Evolutionary conservation across 768 basidiomycete species (phyloP).

Genomic region (Rhodotorula diobovata): DNA sequence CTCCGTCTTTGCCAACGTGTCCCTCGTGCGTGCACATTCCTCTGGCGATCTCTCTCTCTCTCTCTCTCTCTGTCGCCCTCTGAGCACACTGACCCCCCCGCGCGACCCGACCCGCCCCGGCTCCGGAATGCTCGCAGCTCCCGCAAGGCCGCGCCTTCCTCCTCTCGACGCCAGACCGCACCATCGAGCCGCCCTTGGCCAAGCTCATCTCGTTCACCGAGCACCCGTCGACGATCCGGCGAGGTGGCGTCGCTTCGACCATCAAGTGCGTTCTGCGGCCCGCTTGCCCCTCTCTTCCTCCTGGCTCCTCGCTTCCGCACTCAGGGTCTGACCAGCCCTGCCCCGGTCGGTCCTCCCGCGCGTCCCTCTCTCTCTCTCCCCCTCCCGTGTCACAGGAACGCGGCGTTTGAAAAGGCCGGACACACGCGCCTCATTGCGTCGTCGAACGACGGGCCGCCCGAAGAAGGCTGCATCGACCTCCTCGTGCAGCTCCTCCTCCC

Average conservation of each 20-base stretch:
- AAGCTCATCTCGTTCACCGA: constrained; percentile 84
- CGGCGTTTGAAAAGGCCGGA: constrained; percentile 63
- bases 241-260: constrained; percentile 78
- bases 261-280: constrained; percentile 66
- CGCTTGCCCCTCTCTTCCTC: constrained; percentile 9
- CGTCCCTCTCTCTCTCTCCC: constrained; percentile 38
- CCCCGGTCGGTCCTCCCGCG: too few relatives aligned
- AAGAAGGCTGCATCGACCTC: constrained; percentile 75
- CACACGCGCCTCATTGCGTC: constrained; percentile 65
- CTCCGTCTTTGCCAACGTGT: constrained; percentile 88
- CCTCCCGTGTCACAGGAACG: constrained; percentile 57
- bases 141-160: constrained; percentile 75
- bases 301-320: not conserved
- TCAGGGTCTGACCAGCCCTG: too few relatives aligned
- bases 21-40: constrained; percentile 69
- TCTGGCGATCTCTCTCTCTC: not conserved
- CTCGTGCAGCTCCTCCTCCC: constrained; percentile 82
- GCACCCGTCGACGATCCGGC: constrained; percentile 75
- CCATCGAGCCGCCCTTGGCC: constrained; percentile 60
- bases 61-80: not conserved
- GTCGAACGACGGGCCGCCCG: constrained; percentile 52
- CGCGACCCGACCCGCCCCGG: too few relatives aligned
- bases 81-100: not conserved
- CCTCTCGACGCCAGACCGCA: constrained; percentile 50
- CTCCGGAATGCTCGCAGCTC: too few relatives aligned